Evolutionary conservation across 2,329 filamentous ascomycete species (phyloP), one percentile per base, ranked within the genome.

Genomic region (Zasmidium angulare): DNA sequence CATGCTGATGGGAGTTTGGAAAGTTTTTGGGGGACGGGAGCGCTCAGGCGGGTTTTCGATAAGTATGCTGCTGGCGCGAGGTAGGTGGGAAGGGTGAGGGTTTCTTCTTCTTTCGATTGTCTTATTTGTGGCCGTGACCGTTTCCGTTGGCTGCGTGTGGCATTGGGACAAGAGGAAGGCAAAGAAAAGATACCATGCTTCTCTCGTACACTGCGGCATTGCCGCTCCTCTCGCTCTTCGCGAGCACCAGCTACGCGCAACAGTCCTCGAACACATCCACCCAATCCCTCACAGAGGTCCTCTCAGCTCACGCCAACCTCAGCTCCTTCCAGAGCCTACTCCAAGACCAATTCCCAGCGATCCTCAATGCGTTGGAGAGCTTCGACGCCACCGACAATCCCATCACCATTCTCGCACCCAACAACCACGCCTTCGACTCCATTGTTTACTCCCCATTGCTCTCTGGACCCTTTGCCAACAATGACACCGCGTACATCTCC

Each of bases 341-440:
- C 3, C 49, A 24, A 20, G 46, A 54, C 19, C 55, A 62, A 24
- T 31, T 72, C 7, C 62, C 67, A 2, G 65, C 66, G 12, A 64
- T 75, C 6, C 69, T 73, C 3, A 69, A 74, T 20, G 69, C 64
- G 14, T 69, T 77, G 7, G 63, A 64, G 46, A 36, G 24, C 20
- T 56, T 55, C 29, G 52, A 55, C 22, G 59, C 68, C 11, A 63
- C 66, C 17, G 66, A 71, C 1, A 68, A 63, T 31, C 75, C 76
- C 60, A 72, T 77, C 53, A 76, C 75, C 55, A 73, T 77, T 56
- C 65, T 77, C 12, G 74, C 75, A 0, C 74, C 74, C 2, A 73
- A 71, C 14, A 75, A 77, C 63, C 58, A 70, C 1, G 75, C 75
- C 6, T 75, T 77, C 47, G 59, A 60, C 21, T 65, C 64, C 0